These are phyloP conservation scores for Carex sylvatica DNA, from an alignment of 202 grass and related monocot genomes.

Conservation along the genomic window DNA sequence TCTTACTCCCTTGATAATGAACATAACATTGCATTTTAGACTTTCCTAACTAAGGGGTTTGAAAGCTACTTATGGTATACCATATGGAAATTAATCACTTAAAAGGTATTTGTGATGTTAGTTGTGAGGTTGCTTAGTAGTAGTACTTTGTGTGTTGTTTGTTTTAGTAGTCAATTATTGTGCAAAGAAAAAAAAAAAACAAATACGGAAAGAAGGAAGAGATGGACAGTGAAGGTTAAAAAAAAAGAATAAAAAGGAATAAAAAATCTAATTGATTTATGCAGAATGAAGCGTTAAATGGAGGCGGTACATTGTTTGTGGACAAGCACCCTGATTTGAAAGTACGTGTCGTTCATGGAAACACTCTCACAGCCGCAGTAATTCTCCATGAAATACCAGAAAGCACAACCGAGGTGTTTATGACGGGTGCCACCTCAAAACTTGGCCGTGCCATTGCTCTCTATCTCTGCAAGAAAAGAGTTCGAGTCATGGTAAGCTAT, in stretches of 20 bases:
- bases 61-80: background rate
- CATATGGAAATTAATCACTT: background rate
- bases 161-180: background rate
- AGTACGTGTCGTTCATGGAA: conserved; percentile 77
- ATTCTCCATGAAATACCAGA: conserved; percentile 72
- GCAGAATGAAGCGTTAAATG: conserved; percentile 88
- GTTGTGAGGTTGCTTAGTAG: background rate
- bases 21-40: background rate
- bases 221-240: background rate
- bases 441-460: conserved; percentile 74
- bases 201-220: background rate
- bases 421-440: conserved; percentile 87
- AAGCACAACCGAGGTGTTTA: conserved; percentile 62
- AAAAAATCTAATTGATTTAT: conserved; percentile 3
- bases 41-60: background rate
- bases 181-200: background rate
- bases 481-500: conserved; percentile 63
- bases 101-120: background rate
- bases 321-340: conserved; percentile 74
- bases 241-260: background rate
- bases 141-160: background rate
- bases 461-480: conserved; percentile 58
- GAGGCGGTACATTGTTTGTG: conserved; percentile 84
- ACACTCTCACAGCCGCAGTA: conserved; percentile 79
- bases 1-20: background rate